These are phyloP conservation scores for Phaeodactylum tricornutum DNA, from an alignment of 108 stramenopile species.

Conservation along the genomic window DNA sequence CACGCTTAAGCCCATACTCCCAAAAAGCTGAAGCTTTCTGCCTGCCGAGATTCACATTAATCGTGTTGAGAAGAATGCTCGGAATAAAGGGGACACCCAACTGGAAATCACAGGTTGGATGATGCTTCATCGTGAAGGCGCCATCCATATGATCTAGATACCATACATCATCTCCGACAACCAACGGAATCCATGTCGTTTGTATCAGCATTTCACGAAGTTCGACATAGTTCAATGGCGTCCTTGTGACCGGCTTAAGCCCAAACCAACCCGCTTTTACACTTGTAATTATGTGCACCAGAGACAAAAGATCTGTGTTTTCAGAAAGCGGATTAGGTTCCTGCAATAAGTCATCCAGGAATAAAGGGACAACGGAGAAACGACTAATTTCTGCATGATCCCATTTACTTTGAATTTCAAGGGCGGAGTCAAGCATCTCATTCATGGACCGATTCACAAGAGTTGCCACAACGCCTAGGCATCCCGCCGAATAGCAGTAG, in stretches of 20 bases:
- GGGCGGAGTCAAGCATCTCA: conserved; percentile 22
- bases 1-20: neutral
- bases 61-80: neutral
- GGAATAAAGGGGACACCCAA: neutral
- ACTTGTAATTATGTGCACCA: neutral
- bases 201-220: conserved; percentile 26
- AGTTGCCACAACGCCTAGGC: conserved; percentile 35
- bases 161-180: neutral
- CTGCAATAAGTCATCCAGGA: conserved; percentile 37
- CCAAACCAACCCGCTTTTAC: neutral
- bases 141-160: conserved; percentile 10
- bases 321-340: neutral
- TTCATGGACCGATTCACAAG: conserved; percentile 16
- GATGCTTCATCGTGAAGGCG: neutral
- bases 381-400: conserved; percentile 30
- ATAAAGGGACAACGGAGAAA: conserved; percentile 37
- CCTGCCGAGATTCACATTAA: neutral
- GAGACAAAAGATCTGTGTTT: neutral
- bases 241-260: too few relatives aligned
- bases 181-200: conserved; percentile 33
- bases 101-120: neutral
- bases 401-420: conserved; percentile 30
- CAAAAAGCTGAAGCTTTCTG: neutral
- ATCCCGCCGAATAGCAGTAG: conserved; percentile 67
- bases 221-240: conserved; percentile 14